These are phyloP conservation scores for Claviceps sp. DNA, from an alignment of 2,329 filamentous ascomycete species.

Conservation along the genomic window DNA sequence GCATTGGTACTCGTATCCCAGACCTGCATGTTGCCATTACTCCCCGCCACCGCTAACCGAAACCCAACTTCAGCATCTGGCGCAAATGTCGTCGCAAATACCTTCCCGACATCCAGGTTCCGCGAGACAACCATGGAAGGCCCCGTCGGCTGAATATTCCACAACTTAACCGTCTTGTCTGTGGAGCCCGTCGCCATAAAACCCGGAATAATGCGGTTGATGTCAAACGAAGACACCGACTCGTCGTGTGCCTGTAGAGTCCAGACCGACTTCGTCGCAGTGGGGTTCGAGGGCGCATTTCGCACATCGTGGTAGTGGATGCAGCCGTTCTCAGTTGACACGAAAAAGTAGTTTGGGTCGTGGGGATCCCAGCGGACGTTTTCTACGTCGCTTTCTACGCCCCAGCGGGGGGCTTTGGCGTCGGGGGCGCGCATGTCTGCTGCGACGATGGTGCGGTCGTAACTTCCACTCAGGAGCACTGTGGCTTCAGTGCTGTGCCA, in stretches of 20 bases:
- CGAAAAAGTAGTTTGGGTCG: slow-evolving; percentile 85
- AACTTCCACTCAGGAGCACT: slow-evolving; percentile 80
- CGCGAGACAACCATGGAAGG: slow-evolving; percentile 85
- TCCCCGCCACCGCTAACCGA: slow-evolving; percentile 83
- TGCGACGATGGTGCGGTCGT: slow-evolving; percentile 88
- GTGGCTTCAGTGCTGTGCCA: slow-evolving; percentile 87
- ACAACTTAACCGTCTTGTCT: slow-evolving; percentile 91
- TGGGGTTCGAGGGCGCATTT: slow-evolving; percentile 57
- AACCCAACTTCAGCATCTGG: slow-evolving; percentile 87
- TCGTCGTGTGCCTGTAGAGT: slow-evolving; percentile 91
- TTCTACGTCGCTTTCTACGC: slow-evolving; percentile 92
- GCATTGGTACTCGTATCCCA: slow-evolving; percentile 96
- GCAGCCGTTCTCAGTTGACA: slow-evolving; percentile 82
- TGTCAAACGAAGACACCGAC: slow-evolving; percentile 80
- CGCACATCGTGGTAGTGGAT: slow-evolving; percentile 88
- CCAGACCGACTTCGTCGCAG: slow-evolving; percentile 77
- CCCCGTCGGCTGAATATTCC: slow-evolving; percentile 72
- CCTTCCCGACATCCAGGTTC: slow-evolving; percentile 85
- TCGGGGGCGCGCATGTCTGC: slow-evolving; percentile 92
- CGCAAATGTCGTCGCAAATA: slow-evolving; percentile 83
- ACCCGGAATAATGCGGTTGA: slow-evolving; percentile 80
- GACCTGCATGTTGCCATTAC: slow-evolving; percentile 81
- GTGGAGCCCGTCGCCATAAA: slow-evolving; percentile 89
- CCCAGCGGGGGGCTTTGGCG: slow-evolving; percentile 70
- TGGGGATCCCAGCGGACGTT: slow-evolving; percentile 87